Base-by-base conservation (phyloP, 2,329 filamentous ascomycete genomes). In the Pestalotiopsis sp. region DNA sequence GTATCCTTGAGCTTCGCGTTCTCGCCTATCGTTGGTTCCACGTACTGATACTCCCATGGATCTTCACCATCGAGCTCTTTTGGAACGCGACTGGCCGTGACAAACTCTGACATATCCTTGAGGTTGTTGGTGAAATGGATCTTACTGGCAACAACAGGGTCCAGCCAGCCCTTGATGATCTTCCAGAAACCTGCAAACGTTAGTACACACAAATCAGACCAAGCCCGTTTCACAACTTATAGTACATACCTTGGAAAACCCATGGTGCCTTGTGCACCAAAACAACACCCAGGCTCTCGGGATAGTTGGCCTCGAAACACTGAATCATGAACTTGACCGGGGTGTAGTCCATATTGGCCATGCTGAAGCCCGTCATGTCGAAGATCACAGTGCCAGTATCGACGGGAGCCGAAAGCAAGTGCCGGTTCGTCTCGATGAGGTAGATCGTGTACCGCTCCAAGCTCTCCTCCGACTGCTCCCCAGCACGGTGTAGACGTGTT, bases 301-400 rank as follows among this genome's bases (percentile, higher is more conserved):
- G 96, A 75, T 98, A 99, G 79, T 99, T 98, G 70, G 96, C 96
- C 83, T 99, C 96, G 78, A 99, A 99, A 80, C 95, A 97, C 81
- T 97, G 97, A 81, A 99, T 98, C 92, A 99, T 98, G 83, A 98
- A 99, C 77, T 97, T 99, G 68, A 99, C 94, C 1, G 96, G 95
- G 0, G 93, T 89, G 79, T 98, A 98, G 80, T 99, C 96, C 96
- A 99, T 98, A 81, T 99, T 99, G 17, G 95, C 92, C 83, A 98
- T 86, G 20, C 92, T 93, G 80, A 98, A 98, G 71, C 91, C 90
- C 7, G 93, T 97, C 94, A 99, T 95, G 79, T 99, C 96, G 77
- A 99, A 99, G 61, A 99, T 83, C 72, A 99, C 89, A 57, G 93
- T 96, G 69, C 95, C 96, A 69, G 96, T 99, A 77, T 98, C 96